Percentiles rank a stretch among this genome's conserved stretches.
Conservation (phyloP, 371 early-diverging fungal species). For the Syncephalis fuscata region DNA sequence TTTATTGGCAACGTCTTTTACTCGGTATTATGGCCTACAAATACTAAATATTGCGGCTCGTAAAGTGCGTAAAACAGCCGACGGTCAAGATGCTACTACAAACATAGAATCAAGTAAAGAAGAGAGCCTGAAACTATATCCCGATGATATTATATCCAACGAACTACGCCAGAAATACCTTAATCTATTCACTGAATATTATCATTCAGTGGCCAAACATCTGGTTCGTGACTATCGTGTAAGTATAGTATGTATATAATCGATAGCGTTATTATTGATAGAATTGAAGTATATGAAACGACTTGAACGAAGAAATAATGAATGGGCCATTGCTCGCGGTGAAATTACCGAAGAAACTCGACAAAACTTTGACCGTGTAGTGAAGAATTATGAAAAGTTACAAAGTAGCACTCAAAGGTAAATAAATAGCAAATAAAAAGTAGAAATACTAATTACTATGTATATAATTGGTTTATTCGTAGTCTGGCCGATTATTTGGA, state of each 20-base stretch:
- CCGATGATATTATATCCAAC: constrained; percentile 14
- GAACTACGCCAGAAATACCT: constrained; percentile 33
- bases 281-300: constrained; percentile 37
- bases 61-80: constrained; percentile 26
- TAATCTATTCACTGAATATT: constrained; percentile 45
- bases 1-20: constrained; percentile 56
- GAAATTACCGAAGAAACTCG: constrained; percentile 68
- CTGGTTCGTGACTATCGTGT: constrained; percentile 58
- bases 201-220: constrained; percentile 37
- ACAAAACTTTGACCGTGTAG: constrained; percentile 50
- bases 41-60: constrained; percentile 30
- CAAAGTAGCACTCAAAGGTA: constrained; percentile 32
- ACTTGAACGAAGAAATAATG: constrained; percentile 59
- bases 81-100: constrained; percentile 14
- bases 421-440: constrained; percentile 22
- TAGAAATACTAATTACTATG: too few relatives aligned
- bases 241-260: constrained; percentile 28
- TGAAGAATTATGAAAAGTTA: constrained; percentile 55
- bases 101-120: constrained; percentile 1
- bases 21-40: constrained; percentile 43
- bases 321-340: constrained; percentile 64
- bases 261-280: neutral
- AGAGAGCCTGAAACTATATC: constrained; percentile 7
- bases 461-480: constrained; percentile 1
- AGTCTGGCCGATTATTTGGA: constrained; percentile 43